These are phyloP conservation scores for Penicillium atrosanguineum DNA, from an alignment of 495 filamentous ascomycete genomes.

Conservation along the genomic window DNA sequence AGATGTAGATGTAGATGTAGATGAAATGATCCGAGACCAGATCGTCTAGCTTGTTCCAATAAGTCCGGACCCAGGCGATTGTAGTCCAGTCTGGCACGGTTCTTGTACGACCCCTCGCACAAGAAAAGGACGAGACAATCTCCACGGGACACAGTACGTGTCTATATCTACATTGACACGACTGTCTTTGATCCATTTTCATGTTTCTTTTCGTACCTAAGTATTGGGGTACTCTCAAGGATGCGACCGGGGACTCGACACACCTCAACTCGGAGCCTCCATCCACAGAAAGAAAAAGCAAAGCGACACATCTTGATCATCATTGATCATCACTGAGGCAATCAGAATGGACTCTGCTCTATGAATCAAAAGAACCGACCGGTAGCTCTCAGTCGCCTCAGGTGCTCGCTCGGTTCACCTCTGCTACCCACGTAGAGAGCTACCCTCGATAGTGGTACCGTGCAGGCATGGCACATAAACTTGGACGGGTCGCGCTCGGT, in stretches of 20 bases:
- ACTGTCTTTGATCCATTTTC: background rate
- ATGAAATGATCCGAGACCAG: background rate
- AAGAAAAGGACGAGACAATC: background rate
- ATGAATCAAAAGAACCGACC: background rate
- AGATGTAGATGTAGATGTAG: background rate
- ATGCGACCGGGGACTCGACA: background rate
- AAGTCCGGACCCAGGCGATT: background rate
- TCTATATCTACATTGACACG: background rate
- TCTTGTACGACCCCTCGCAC: background rate
- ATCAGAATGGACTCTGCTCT: background rate
- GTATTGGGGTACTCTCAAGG: background rate
- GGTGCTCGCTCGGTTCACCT: too few relatives aligned
- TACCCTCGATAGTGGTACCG: slow-evolving; percentile 15
- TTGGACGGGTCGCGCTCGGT: background rate
- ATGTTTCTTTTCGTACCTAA: background rate
- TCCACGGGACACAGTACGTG: background rate
- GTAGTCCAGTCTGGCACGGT: slow-evolving; percentile 1
- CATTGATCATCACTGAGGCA: background rate
- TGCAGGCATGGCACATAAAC: slow-evolving; percentile 14
- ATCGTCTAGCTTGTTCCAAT: background rate
- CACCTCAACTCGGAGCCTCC: background rate
- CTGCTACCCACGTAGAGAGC: background rate
- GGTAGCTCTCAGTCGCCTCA: background rate
- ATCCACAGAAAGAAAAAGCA: background rate
- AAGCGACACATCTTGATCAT: background rate